Evolutionary conservation across 164 flowering plant species (phyloP).

Genomic region (Liriodendron chinense): DNA sequence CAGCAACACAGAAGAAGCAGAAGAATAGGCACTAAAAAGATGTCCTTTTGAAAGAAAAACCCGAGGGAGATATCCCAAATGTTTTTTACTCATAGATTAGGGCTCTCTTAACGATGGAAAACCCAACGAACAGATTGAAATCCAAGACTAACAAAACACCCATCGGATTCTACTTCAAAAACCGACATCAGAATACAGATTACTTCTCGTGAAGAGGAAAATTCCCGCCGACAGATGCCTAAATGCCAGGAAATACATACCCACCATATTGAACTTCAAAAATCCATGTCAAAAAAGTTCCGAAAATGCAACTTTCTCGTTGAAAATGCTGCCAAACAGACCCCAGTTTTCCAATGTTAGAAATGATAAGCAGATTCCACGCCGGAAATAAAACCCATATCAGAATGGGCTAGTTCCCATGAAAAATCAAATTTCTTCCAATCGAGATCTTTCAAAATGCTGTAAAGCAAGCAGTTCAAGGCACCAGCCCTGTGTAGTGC

Average conservation of each 20-base stretch:
- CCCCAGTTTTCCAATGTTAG: neutral
- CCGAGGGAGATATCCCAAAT: constrained; percentile 4
- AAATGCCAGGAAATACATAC: neutral
- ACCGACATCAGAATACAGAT: neutral
- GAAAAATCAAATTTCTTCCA: neutral
- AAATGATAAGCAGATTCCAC: neutral
- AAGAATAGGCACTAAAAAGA: constrained; percentile 5
- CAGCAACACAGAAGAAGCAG: constrained; percentile 16
- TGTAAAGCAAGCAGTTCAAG: too few relatives aligned
- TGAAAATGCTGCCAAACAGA: neutral
- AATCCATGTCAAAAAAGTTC: neutral
- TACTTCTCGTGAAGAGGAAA: neutral
- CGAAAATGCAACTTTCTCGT: neutral
- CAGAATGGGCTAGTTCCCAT: neutral
- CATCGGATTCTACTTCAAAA: constrained; percentile 9
- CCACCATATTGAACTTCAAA: neutral
- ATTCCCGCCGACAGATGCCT: neutral
- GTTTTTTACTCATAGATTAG: constrained; percentile 16
- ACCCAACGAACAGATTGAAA: neutral
- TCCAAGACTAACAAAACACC: neutral
- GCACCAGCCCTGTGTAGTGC: too few relatives aligned
- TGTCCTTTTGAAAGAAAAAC: constrained; percentile 4
- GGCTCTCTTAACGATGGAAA: neutral
- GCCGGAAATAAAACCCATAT: neutral
- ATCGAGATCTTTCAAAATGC: too few relatives aligned